These are phyloP conservation scores for Claviceps sp. DNA, from an alignment of 2,329 filamentous ascomycete genomes.

Conservation along the genomic window DNA sequence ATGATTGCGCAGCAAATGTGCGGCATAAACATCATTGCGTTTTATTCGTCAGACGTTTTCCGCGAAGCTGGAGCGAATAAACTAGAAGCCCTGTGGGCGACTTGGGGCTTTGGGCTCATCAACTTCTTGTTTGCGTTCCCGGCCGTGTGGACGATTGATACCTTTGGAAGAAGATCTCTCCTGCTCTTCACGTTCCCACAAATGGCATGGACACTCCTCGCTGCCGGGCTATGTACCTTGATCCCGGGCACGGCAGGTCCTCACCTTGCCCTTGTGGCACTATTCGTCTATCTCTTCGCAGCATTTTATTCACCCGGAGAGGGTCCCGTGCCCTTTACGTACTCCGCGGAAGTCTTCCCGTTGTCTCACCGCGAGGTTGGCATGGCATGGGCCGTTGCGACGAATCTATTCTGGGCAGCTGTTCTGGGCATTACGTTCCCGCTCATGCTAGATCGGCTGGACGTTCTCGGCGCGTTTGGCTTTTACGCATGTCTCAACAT, in stretches of 20 bases:
- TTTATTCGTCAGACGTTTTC: constrained; percentile 57
- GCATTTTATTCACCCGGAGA: constrained; percentile 41
- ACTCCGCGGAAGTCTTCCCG: constrained; percentile 57
- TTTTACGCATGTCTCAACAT: constrained; percentile 44
- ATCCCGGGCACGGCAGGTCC: constrained; percentile 26
- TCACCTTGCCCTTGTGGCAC: constrained; percentile 32
- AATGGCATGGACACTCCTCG: constrained; percentile 27
- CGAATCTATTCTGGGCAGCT: constrained; percentile 46
- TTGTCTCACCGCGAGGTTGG: constrained; percentile 58
- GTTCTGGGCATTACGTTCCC: constrained; percentile 53
- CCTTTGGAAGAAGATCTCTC: constrained; percentile 39
- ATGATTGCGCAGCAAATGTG: constrained; percentile 71
- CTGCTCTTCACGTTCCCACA: constrained; percentile 29
- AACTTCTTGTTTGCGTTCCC: constrained; percentile 46
- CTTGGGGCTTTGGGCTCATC: constrained; percentile 43
- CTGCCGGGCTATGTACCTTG: constrained; percentile 34
- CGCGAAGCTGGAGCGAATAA: constrained; percentile 39
- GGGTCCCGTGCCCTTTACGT: constrained; percentile 54
- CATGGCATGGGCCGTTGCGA: constrained; percentile 57
- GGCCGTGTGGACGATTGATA: constrained; percentile 46
- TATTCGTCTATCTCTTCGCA: constrained; percentile 44
- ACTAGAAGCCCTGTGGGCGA: constrained; percentile 44
- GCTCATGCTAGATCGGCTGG: constrained; percentile 33
- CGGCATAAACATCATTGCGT: constrained; percentile 59
- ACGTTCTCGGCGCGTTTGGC: constrained; percentile 36